Percentiles rank a stretch among this genome's conserved stretches.
Evolutionary conservation across 1,284 basidiomycete species (phyloP).

Genomic region (Sporisorium iseilematis-ciliati): DNA sequence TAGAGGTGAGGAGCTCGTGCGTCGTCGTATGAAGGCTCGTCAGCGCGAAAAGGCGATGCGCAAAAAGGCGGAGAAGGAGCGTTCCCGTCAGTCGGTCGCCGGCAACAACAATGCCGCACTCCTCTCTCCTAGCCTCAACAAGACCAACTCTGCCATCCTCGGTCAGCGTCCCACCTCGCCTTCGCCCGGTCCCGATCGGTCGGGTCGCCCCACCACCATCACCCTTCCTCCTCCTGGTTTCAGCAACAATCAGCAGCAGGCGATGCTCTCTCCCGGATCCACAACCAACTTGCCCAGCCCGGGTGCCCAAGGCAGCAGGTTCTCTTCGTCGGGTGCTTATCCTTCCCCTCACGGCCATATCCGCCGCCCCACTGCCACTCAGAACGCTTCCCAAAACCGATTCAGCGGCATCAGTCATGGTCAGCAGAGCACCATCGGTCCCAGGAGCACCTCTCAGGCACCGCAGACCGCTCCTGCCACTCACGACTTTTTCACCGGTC

Average conservation of each 20-base stretch:
- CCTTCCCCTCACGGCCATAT: constrained; percentile 62
- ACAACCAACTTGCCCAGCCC: constrained; percentile 43
- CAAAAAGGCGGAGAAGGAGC: constrained; percentile 68
- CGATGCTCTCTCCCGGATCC: constrained; percentile 35
- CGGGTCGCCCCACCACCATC: constrained; percentile 57
- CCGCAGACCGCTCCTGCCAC: constrained; percentile 9
- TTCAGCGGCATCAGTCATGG: constrained; percentile 41
- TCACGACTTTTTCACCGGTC: constrained; percentile 48
- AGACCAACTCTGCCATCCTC: constrained; percentile 26
- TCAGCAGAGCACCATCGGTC: constrained; percentile 43
- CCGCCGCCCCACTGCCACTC: constrained; percentile 36
- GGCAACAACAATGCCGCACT: constrained; percentile 19
- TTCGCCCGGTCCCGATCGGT: constrained; percentile 49
- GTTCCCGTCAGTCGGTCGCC: constrained; percentile 32
- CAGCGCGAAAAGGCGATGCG: constrained; percentile 65
- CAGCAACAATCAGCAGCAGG: constrained; percentile 14
- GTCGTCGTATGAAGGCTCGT: constrained; percentile 73
- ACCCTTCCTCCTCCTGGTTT: constrained; percentile 46
- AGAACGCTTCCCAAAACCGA: constrained; percentile 26
- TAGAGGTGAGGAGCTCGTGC: constrained; percentile 74
- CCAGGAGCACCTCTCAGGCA: constrained; percentile 27
- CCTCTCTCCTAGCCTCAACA: constrained; percentile 37
- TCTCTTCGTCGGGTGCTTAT: constrained; percentile 30
- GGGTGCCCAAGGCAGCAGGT: constrained; percentile 19
- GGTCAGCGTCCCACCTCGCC: constrained; percentile 44